Base-by-base conservation (phyloP, 495 filamentous ascomycete genomes). In the Podospora conica region DNA sequence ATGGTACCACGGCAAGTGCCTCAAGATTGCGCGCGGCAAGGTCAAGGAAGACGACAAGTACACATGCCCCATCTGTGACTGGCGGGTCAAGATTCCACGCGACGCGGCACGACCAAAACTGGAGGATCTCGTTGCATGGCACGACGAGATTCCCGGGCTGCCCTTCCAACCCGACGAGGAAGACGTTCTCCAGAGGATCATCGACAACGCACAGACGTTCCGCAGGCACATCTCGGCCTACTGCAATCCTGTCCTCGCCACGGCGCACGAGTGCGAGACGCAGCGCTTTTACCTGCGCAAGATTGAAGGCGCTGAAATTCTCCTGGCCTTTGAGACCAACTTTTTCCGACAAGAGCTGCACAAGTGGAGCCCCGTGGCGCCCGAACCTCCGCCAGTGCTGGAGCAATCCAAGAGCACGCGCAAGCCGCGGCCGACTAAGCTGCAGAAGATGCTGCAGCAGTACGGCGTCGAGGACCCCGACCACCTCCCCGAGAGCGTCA, bases 31-130 rank as follows among this genome's bases (percentile, higher is more conserved):
- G 18, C 86, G 95, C 55, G 95, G 95, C 15, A 98, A 97, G 71
- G 90, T 98, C 66, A 98, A 97, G 79, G 95, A 98, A 70, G 93
- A 96, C 65, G 96, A 98, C 70, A 96, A 96, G 73, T 99, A 96
- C 78, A 98, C 94, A 20, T 99, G 95, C 70, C 95, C 95, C 0
- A 96, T 99, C 68, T 99, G 95, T 75, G 95, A 99, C 71, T 97
- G 92, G 86, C 88, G 95, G 27, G 90, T 96, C 70, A 96, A 96
- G 81, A 99, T 99, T 59, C 95, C 95, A 53, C 92, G 95, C n/a
- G 95, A 99, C 81, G 95, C 95, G 33, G 92, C 94, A 61, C 89
- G 95, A 55, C 95, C 95, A 1, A 98, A 97, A 77, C 81, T 99
- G 11, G 95, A 99, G 75, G 94, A 98, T 69, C 82, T 98, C 53